phyloP scores from a whole-genome alignment of 306 rosid species.

The Potentilla sterilis region DNA sequence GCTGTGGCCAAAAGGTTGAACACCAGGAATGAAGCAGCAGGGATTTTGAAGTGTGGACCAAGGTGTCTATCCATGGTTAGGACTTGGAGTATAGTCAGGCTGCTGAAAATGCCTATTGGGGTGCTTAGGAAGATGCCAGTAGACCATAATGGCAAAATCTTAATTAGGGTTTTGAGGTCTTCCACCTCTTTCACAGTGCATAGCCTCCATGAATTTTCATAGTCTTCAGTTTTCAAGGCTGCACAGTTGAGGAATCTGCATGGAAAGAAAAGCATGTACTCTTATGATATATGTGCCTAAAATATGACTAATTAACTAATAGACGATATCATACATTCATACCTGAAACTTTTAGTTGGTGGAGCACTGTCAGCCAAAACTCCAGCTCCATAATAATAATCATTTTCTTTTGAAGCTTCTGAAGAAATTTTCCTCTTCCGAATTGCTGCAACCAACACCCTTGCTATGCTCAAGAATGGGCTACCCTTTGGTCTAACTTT shows the following conservation, averaged over 20 bases:
- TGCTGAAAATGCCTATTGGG: conserved; percentile 10
- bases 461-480: conserved; percentile 34
- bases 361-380: neutral
- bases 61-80: conserved; percentile 32
- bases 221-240: conserved; percentile 22
- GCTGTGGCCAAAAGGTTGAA: too few species aligned
- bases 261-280: neutral
- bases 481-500: conserved; percentile 37
- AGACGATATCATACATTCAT: too few species aligned
- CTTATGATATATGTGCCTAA: neutral
- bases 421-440: conserved; percentile 13
- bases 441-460: conserved; percentile 37
- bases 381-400: conserved; percentile 17
- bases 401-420: neutral
- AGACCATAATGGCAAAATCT: conserved; percentile 35
- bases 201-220: conserved; percentile 30
- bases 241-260: conserved; percentile 30
- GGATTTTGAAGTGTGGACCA: conserved; percentile 23
- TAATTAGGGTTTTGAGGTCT: conserved; percentile 30
- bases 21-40: too few species aligned
- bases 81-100: conserved; percentile 26
- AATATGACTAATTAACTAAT: neutral
- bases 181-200: conserved; percentile 38
- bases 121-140: conserved; percentile 24
- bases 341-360: conserved; percentile 30